Evolutionary conservation across 495 filamentous ascomycete species (phyloP).

Genomic region (Rhypophila decipiens): DNA sequence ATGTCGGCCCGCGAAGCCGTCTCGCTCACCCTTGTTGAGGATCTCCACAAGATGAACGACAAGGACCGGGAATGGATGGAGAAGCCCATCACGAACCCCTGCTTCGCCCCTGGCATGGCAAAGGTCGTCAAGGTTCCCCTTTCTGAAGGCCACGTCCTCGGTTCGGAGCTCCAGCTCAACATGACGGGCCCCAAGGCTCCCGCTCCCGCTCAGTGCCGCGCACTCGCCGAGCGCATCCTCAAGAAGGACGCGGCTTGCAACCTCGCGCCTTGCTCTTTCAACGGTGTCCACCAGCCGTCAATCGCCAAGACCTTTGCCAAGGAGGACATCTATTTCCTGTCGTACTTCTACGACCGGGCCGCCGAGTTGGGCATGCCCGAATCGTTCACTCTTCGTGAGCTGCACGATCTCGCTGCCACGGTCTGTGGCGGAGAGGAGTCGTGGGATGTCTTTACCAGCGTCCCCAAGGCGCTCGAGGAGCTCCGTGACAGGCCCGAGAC

Average conservation of each 20-base stretch:
- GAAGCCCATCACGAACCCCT: constrained; percentile 74
- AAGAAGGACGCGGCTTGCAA: constrained; percentile 78
- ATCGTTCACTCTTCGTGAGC: constrained; percentile 80
- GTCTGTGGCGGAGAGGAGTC: constrained; percentile 73
- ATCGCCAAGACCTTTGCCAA: constrained; percentile 85
- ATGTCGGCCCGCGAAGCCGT: constrained; percentile 89
- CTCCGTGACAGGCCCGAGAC: constrained; percentile 75
- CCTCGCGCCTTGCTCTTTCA: constrained; percentile 91
- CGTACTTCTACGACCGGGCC: constrained; percentile 94
- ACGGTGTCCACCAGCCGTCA: constrained; percentile 89
- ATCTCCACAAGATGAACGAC: constrained; percentile 47
- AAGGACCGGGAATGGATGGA: constrained; percentile 44
- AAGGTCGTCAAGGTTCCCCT: constrained; percentile 63
- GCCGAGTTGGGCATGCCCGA: constrained; percentile 91
- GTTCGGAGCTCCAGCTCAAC: constrained; percentile 56
- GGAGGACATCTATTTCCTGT: constrained; percentile 94
- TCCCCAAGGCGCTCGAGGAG: constrained; percentile 69
- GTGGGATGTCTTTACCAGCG: constrained; percentile 72
- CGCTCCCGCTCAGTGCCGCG: constrained; percentile 80
- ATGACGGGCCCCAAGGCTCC: constrained; percentile 79
- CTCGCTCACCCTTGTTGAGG: constrained; percentile 63
- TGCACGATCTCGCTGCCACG: constrained; percentile 72
- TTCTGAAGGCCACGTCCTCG: constrained; percentile 54
- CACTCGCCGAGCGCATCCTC: constrained; percentile 81
- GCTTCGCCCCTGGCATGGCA: constrained; percentile 74